Base-by-base conservation (phyloP, 345 rosid species). In the Passiflora organensis region DNA sequence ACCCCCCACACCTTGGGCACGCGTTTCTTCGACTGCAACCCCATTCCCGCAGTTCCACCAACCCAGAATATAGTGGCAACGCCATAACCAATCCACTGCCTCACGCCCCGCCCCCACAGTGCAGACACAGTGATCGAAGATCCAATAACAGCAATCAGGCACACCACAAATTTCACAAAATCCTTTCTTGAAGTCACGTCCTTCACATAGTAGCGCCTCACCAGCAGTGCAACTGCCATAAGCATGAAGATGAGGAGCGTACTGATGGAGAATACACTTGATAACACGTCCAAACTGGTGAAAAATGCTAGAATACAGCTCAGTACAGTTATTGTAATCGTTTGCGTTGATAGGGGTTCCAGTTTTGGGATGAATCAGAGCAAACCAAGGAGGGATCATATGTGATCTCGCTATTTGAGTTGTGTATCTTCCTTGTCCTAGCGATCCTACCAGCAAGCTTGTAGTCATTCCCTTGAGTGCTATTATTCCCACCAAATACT, bases 401-500 rank as follows among this genome's bases (percentile, higher is more conserved):
- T 88, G 98, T 19, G 98, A 81, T 72, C 98, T 76, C 14, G 96
- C 96, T 50, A 91, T 85, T 82, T 88, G 98, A 65, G 95, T 91
- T 0, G 85, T 88, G 72, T 88, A 91, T 55, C 98, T 82, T 51
- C 93, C 96, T 72, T 91, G 98, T 13, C 98, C 98, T 10, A 91
- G 72, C 0, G 96, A 78, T 52, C 95, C 93, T 18, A 83, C 98
- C 45, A 91, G 70, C 76, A 91, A 60, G 59, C 96, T 85, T 0
- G 96, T 83, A 46, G 89, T 88, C 95, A 91, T 91, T 25, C 95
- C 96, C 69, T 91, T 87, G 5, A 91, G 76, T 19, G 98, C 98
- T 48, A 96, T 83, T 38, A 88, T 59, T 52, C 93, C 82, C 47
- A 91, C 98, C 43, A 91, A 62, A 58, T 83, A 85, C 81, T 79